These are phyloP conservation scores for Boletus semigastroideus DNA, from an alignment of 1,284 basidiomycete species.

Conservation along the genomic window DNA sequence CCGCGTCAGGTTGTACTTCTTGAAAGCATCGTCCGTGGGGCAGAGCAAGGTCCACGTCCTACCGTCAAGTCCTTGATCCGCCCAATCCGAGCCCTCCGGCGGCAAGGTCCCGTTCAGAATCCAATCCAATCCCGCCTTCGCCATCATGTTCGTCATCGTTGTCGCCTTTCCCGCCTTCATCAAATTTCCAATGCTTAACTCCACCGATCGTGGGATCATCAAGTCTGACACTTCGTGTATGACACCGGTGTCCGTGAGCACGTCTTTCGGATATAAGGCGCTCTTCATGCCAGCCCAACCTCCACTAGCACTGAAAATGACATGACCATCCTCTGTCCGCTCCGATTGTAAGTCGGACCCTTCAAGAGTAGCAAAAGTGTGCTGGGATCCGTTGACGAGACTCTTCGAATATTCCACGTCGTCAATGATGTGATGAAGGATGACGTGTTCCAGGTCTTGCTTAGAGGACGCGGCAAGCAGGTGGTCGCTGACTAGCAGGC, in stretches of 20 bases:
- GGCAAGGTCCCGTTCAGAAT: slow-evolving; percentile 83
- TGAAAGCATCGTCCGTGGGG: slow-evolving; percentile 92
- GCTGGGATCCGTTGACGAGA: slow-evolving; percentile 62
- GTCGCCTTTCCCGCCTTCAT: slow-evolving; percentile 83
- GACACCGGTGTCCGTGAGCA: slow-evolving; percentile 86
- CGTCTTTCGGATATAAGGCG: slow-evolving; percentile 55
- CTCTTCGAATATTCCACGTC: slow-evolving; percentile 74
- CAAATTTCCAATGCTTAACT: slow-evolving; percentile 87
- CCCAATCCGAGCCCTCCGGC: slow-evolving; percentile 61
- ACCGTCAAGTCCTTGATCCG: slow-evolving; percentile 46
- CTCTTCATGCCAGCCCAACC: slow-evolving; percentile 74
- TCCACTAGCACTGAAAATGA: slow-evolving; percentile 63
- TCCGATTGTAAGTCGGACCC: slow-evolving; percentile 70
- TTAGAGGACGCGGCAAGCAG: slow-evolving; percentile 76
- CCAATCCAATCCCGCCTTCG: slow-evolving; percentile 86
- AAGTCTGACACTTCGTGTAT: slow-evolving; percentile 90
- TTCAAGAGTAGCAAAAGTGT: slow-evolving; percentile 71
- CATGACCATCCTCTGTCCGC: slow-evolving; percentile 46
- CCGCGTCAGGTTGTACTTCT: slow-evolving; percentile 80
- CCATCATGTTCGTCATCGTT: slow-evolving; percentile 85
- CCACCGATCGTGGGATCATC: slow-evolving; percentile 84
- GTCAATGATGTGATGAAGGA: slow-evolving; percentile 84
- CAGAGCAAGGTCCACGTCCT: slow-evolving; percentile 83
- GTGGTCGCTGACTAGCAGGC: slow-evolving; percentile 83
- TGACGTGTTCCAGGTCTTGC: slow-evolving; percentile 76